These are phyloP conservation scores for Populus tomentosa DNA, from an alignment of 441 rosid species.

Conservation along the genomic window DNA sequence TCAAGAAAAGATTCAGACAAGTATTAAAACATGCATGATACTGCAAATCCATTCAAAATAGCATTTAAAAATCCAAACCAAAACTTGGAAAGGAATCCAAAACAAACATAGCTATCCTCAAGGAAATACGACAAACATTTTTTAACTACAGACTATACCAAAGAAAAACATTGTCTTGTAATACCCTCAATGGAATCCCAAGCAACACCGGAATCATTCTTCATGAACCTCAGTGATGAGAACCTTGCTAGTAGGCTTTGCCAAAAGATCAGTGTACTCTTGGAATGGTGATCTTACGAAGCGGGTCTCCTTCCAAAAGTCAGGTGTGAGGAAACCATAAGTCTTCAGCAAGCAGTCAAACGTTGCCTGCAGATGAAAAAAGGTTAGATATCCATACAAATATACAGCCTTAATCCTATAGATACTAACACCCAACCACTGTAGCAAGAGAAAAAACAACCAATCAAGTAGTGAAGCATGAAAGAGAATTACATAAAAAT, in stretches of 20 bases:
- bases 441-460: not conserved
- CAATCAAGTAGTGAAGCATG: not conserved
- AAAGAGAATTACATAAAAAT: too few relatives aligned
- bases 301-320: conserved; percentile 3
- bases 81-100: not conserved
- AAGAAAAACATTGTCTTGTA: not conserved
- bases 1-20: not conserved
- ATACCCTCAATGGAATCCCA: not conserved
- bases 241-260: not conserved
- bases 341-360: conserved; percentile 5
- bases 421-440: not conserved
- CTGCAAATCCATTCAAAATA: not conserved
- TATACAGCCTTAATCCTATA: not conserved
- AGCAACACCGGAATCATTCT: not conserved
- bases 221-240: not conserved
- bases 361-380: not conserved
- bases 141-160: not conserved
- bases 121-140: not conserved
- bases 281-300: not conserved
- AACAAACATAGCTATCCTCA: not conserved
- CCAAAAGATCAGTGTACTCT: not conserved
- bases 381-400: not conserved
- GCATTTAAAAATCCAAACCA: not conserved
- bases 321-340: not conserved
- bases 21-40: not conserved